Evolutionary conservation across 495 filamentous ascomycete genomes (phyloP).

Genomic region (Hyaloscypha variabilis): DNA sequence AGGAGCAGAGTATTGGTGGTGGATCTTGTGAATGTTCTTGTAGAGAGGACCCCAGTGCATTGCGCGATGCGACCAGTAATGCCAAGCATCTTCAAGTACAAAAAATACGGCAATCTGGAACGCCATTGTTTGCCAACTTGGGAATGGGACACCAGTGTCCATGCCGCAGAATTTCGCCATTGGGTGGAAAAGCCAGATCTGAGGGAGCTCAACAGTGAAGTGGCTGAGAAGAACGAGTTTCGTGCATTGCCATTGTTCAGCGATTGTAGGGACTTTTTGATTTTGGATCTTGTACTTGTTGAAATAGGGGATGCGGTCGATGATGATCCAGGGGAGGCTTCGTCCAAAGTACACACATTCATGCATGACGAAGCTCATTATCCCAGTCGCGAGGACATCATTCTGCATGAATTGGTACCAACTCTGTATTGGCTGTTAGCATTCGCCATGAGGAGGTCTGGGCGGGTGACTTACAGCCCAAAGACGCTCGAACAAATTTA

Average conservation of each 20-base stretch:
- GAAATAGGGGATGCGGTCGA: constrained; percentile 83
- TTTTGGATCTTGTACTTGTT: constrained; percentile 93
- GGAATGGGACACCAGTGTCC: constrained; percentile 87
- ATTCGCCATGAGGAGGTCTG: constrained; percentile 12
- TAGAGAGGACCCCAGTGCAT: constrained; percentile 96
- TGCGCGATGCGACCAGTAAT: constrained; percentile 94
- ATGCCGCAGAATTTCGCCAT: constrained; percentile 93
- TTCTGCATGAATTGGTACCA: constrained; percentile 99
- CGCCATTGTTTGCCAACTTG: constrained; percentile 78
- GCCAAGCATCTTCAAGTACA: constrained; percentile 95
- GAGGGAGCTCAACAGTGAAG: constrained; percentile 95
- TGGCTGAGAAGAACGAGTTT: constrained; percentile 88
- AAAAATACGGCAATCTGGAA: constrained; percentile 95
- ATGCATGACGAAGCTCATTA: constrained; percentile 96
- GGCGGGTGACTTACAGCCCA: constrained; percentile 72
- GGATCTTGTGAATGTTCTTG: constrained; percentile 95
- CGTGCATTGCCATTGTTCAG: constrained; percentile 94
- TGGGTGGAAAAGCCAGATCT: constrained; percentile 99
- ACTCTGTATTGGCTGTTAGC: constrained; percentile 40
- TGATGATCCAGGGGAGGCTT: constrained; percentile 90
- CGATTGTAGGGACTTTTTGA: constrained; percentile 86
- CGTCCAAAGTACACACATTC: constrained; percentile 93
- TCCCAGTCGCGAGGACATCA: constrained; percentile 91
- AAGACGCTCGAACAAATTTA: constrained; percentile 80
- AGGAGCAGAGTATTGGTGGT: constrained; percentile 96